Base-by-base conservation (phyloP, 768 basidiomycete species). In the Floccularia luteovirens region DNA sequence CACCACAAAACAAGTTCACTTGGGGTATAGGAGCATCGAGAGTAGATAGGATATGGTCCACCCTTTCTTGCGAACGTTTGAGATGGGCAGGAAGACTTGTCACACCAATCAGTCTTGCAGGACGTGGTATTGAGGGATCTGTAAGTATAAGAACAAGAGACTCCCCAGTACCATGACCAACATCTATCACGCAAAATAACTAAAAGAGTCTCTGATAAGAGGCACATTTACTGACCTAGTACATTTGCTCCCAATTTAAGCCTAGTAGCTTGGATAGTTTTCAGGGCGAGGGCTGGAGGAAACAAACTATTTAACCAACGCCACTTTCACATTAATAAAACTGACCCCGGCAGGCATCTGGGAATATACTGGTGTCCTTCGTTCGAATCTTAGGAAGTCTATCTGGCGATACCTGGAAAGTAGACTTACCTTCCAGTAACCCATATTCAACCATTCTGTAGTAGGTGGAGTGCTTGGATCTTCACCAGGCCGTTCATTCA, bases 371-470 rank as follows among this genome's bases (percentile, higher is more conserved):
- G 2, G 72, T 69, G 39, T 74, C 54, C 75, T 79, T 42, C n/a
- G 32, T 7, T 13, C 4, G 23, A 19, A 34, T 27, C 23, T 37
- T 22, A 44, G 36, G 23, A 22, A 33, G 27, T 30, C 19, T 4
- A 14, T 27, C 24, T 20, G n/a, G n/a, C n/a, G n/a, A 23, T 10
- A 23, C 17, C 13, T 3, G 34, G 28, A 21, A 30, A 23, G 39
- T 30, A 25, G 12, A 50, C 61, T 32, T 25, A 77, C 80, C 69
- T 72, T 70, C 81, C 79, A 82, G 44, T 66, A 78, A 3, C 80
- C 80, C 74, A 82, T 77, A 56, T 83, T 82, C 24, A 82, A 56
- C 82, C 80, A 82, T 56, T 83, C 78, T 1, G 79, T 81, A 13
- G 43, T 45, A n/a, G 73, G 75, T 1, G 45, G 47, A 14, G 42